Base-by-base conservation (phyloP, 768 basidiomycete species). In the Tremella mesenterica region DNA sequence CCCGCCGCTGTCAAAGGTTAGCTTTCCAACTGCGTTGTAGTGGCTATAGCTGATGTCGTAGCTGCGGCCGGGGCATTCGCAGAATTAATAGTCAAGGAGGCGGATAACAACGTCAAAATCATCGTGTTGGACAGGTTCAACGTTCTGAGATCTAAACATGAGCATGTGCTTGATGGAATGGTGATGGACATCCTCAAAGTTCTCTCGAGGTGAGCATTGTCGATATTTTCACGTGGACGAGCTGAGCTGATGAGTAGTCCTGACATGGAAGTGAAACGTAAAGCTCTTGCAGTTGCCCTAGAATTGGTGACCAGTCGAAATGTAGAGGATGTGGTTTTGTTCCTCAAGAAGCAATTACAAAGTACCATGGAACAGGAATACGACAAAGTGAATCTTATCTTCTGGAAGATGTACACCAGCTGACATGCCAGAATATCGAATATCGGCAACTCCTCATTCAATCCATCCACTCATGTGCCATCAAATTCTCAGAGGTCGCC, bases 101-200 rank as follows among this genome's bases (percentile, higher is more conserved):
- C 91, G 1, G 93, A 97, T 76, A 99, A 97, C 76, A 99, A 99
- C 64, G 93, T 96, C 73, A 97, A 96, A 74, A 81, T 96, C 41
- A 97, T 97, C 54, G 93, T 97, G 16, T 79, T 99, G 23, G 88
- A 93, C 68, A 83, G 95, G 41, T 80, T 99, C 30, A 88, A 96
- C 50, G 75, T 74, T 29, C 78, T 99, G 20, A 81, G 88, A 39
- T 77, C 82, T 4, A 88, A 84, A 66, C 91, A 96, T 72, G 91
- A 88, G 16, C 73, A 73, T 54, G 83, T 96, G 31, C 76, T 97
- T 34, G 91, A 97, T 67, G 80, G 83, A 12, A 80, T 96, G 48
- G 90, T 91, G 57, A 92, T 95, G 88, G 95, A 99, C 63, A 81
- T 99, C 38, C 79, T 99, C 16, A 88, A 92, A 69, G 83, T 95